Evolutionary conservation across 495 filamentous ascomycete genomes (phyloP).

Genomic region (Daldinia grandis): DNA sequence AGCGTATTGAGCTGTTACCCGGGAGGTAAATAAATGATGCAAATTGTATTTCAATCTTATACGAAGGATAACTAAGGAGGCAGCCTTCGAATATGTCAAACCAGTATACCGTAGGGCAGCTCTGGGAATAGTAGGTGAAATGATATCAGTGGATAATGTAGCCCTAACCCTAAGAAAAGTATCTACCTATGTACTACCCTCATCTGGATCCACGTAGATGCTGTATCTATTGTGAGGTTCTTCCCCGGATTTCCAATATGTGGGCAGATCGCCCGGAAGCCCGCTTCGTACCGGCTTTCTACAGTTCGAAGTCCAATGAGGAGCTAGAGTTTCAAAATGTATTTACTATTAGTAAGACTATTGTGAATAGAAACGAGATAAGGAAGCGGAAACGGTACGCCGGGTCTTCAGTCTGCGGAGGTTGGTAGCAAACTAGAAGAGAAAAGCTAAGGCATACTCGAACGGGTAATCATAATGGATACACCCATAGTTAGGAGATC

Average conservation of each 20-base stretch:
- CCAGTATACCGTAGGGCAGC: background rate
- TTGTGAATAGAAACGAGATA: background rate
- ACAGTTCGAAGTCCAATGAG: background rate
- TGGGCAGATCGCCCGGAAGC: background rate
- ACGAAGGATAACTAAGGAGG: background rate
- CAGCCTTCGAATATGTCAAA: background rate
- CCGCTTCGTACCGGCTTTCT: background rate
- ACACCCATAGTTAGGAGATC: background rate
- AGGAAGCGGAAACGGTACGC: constrained; percentile 2
- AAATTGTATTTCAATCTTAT: background rate
- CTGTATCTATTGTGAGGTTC: background rate
- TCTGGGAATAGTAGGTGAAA: background rate
- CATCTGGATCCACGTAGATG: background rate
- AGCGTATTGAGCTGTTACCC: background rate
- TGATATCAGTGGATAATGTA: background rate
- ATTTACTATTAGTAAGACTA: constrained; percentile 4
- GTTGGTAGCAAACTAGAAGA: constrained; percentile 31
- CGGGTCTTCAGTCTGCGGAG: background rate
- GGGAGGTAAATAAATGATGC: background rate
- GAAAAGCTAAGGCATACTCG: constrained; percentile 2
- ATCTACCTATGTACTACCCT: background rate
- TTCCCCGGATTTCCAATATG: constrained; percentile 25
- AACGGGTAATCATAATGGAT: constrained; percentile 1
- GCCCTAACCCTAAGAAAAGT: background rate
- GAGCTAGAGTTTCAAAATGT: background rate